These are phyloP conservation scores for Plasmodiophora brassicae DNA, from an alignment of 208 protist species.

Conservation along the genomic window DNA sequence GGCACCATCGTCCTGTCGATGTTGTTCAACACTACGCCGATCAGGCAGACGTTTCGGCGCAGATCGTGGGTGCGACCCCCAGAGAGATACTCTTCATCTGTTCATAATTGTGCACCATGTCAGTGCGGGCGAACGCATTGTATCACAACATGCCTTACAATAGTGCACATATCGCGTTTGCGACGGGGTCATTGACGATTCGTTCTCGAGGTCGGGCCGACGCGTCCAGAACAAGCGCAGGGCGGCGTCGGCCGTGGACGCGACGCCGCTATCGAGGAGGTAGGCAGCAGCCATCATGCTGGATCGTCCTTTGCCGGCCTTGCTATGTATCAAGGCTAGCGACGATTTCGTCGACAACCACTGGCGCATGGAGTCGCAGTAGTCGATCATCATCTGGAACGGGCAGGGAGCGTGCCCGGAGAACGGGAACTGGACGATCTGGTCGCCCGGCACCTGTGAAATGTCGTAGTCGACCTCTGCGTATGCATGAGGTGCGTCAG, in stretches of 20 bases:
- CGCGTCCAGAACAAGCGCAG: not conserved
- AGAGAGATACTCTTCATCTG: not conserved
- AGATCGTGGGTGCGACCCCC: not conserved
- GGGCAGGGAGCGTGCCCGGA: constrained; percentile 1
- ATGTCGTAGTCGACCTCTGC: not conserved
- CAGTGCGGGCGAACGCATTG: no score
- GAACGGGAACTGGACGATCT: not conserved
- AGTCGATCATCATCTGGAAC: not conserved
- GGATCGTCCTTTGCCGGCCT: not conserved
- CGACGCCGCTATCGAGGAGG: not conserved
- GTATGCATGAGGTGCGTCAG: not conserved
- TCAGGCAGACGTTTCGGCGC: not conserved
- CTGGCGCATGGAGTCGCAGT: not conserved
- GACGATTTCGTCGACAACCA: not conserved
- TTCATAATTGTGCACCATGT: not conserved
- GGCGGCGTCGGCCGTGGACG: not conserved
- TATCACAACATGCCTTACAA: no score
- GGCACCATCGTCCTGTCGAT: not conserved
- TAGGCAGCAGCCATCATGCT: not conserved
- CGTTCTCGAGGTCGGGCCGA: not conserved
- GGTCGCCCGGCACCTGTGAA: not conserved
- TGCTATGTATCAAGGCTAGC: not conserved
- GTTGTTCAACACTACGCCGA: not conserved
- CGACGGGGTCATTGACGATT: not conserved
- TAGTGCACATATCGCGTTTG: not conserved